Conservation (phyloP, 2,329 filamentous ascomycete species). For the Colletotrichum simmondsii region DNA sequence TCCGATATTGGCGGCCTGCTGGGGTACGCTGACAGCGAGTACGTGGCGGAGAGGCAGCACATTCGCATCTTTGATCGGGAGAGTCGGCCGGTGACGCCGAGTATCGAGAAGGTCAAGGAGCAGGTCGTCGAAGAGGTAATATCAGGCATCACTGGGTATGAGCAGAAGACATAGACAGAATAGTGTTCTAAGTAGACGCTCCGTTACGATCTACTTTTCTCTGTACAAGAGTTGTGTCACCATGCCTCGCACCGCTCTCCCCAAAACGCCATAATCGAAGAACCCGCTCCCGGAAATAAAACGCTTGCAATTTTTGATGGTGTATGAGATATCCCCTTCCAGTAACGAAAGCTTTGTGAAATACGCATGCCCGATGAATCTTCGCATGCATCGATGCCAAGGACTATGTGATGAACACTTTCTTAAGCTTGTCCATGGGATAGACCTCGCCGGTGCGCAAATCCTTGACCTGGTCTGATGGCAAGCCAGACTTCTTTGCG, state of each 20-base stretch:
- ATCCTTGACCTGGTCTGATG: constrained; percentile 77
- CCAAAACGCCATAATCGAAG: background rate
- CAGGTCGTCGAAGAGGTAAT: constrained; percentile 26
- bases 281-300: background rate
- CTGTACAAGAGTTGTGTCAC: background rate
- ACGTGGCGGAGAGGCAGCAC: constrained; percentile 89
- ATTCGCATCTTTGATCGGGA: constrained; percentile 77
- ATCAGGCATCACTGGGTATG: constrained; percentile 38
- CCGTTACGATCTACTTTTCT: background rate
- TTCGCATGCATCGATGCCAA: background rate
- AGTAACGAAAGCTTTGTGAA: background rate
- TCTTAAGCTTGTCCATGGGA: constrained; percentile 73
- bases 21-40: constrained; percentile 94
- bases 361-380: background rate
- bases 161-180: constrained; percentile 29
- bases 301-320: background rate
- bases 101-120: constrained; percentile 38
- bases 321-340: background rate
- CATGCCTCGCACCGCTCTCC: background rate
- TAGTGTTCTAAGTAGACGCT: background rate
- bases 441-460: constrained; percentile 79
- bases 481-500: constrained; percentile 81
- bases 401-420: constrained; percentile 89
- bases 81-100: constrained; percentile 64
- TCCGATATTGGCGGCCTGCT: constrained; percentile 82